Evolutionary conservation across 108 stramenopile genomes (phyloP), one percentile per base, ranked within the genome.

Genomic region (Nitzschia putrida): DNA sequence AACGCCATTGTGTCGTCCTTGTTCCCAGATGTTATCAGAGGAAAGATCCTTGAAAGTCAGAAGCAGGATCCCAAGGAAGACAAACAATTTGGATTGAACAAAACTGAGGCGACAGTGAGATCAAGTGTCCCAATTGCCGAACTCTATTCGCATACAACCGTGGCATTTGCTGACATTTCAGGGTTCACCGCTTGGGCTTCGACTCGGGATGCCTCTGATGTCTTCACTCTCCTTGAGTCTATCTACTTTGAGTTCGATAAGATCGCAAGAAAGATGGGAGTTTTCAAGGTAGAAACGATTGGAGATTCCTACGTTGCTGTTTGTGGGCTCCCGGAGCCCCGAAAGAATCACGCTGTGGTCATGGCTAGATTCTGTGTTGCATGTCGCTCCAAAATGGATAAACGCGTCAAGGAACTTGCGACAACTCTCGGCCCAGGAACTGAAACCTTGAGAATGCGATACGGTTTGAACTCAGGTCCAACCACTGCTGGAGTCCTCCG

Each of bases 171-270:
- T 22, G 66, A 66, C 37, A 53, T 66, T 34, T 50, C 45, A 14
- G 84, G 84, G 23, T 85, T 85, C 26, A 85, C 84, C 18, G 72
- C 76, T 43, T 85, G 84, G 84, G 71, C 75, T 43, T 73, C 84
- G 6, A 72, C 66, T 14, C 57, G 76, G 34, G 71, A 73, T 10
- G 80, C 84, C 7, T 57, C 76, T 40, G 74, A 82, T 45, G 84
- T 82, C 2, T 85, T 85, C 64, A 47, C n/a, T 10, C 81, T 85
- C 4, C 74, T 85, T 10, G 84, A 85, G 39, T 55, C 49, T 11
- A 57, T 85, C 37, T 85, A 82, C 59, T 73, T 72, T 69, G 79
- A 82, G 38, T 85, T 85, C 34, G 80, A 84, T 58, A 60, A 41
- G 23, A 37, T 81, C 12, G 83, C 83, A 10, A 41, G 29, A 24